These are phyloP conservation scores for Sambucus nigra DNA, from an alignment of 129 eudicot genomes.

Conservation along the genomic window DNA sequence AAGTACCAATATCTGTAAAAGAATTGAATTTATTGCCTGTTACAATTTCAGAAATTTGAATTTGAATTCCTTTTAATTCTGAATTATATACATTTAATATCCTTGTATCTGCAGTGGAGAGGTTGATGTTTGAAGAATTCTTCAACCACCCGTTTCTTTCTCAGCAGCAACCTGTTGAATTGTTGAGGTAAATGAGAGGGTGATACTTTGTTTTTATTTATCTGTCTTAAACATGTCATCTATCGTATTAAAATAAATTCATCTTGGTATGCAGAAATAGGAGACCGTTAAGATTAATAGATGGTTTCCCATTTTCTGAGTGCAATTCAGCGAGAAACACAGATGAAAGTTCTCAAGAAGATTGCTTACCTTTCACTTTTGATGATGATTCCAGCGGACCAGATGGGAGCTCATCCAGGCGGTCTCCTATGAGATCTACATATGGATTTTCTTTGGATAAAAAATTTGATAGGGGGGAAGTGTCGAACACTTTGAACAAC, in stretches of 20 bases:
- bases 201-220: background rate
- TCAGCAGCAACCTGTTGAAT: conserved; percentile 38
- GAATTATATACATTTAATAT: background rate
- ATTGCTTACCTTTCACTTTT: conserved; percentile 64
- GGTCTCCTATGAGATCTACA: conserved; percentile 49
- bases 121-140: conserved; percentile 85
- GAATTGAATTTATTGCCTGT: too few relatives aligned
- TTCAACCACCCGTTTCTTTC: conserved; percentile 66
- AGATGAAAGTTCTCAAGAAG: conserved; percentile 63
- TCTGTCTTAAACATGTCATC: background rate
- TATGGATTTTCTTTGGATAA: conserved; percentile 55
- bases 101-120: conserved; percentile 52
- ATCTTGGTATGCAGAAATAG: conserved; percentile 28
- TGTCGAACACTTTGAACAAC: conserved; percentile 23
- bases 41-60: background rate
- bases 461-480: conserved; percentile 23
- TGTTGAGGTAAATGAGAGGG: conserved; percentile 28
- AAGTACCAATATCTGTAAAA: too few relatives aligned
- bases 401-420: conserved; percentile 52
- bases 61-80: conserved; percentile 4
- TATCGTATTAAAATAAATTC: conserved; percentile 1
- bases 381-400: conserved; percentile 68
- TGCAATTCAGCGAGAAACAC: conserved; percentile 29
- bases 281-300: conserved; percentile 32
- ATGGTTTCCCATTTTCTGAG: conserved; percentile 35